Evolutionary conservation across 202 grass and related monocot species (phyloP).

Genomic region (Musa balbisiana): DNA sequence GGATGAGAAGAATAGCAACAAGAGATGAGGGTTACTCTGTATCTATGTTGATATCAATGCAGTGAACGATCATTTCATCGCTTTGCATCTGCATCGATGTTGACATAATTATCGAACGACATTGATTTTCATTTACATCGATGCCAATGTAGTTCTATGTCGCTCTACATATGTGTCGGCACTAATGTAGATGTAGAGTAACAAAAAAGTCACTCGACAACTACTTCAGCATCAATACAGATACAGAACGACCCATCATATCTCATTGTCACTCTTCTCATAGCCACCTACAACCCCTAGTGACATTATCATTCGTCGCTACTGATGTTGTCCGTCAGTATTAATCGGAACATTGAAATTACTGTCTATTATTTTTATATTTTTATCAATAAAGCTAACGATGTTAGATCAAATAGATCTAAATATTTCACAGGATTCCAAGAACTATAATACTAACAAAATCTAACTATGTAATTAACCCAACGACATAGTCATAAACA

Average conservation of each 20-base stretch:
- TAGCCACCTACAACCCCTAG: accelerated
- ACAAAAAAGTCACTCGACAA: accelerated
- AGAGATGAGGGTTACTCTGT: accelerated
- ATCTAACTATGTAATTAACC: too few species aligned
- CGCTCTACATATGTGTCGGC: accelerated
- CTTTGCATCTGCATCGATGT: accelerated
- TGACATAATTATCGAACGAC: too few species aligned
- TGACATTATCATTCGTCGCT: accelerated
- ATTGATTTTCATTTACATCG: accelerated
- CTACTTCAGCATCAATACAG: too few species aligned
- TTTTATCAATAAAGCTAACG: too few species aligned
- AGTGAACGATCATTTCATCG: accelerated
- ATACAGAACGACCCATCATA: accelerated
- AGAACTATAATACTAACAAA: too few species aligned
- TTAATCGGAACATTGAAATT: too few species aligned
- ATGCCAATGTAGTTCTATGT: accelerated
- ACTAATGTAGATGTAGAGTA: accelerated
- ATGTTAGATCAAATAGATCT: too few species aligned
- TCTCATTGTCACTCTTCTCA: accelerated
- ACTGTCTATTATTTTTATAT: too few species aligned
- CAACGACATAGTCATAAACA: accelerated
- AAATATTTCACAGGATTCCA: too few species aligned
- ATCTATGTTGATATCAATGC: accelerated
- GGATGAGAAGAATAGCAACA: accelerated
- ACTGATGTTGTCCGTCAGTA: accelerated